Evolutionary conservation across 176 grass and related monocot species (phyloP).

Genomic region (Thalia dealbata): DNA sequence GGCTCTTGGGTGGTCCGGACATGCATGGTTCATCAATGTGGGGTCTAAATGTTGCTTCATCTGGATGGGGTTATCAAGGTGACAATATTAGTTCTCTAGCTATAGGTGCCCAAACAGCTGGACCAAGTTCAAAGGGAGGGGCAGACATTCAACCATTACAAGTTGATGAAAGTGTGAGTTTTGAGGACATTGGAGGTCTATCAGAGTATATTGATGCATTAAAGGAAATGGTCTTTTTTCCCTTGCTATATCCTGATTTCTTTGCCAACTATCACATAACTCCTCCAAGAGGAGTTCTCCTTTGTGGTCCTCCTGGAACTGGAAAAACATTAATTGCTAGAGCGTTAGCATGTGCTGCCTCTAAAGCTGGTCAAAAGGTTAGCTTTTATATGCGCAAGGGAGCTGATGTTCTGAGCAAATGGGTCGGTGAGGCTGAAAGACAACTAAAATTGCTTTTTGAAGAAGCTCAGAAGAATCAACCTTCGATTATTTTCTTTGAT

Average conservation of each 20-base stretch:
- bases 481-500: slow-evolving; percentile 98
- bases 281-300: slow-evolving; percentile 91
- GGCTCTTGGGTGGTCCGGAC: slow-evolving; percentile 79
- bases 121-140: slow-evolving; percentile 98
- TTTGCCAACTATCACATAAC: slow-evolving; percentile 98
- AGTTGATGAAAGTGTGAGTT: slow-evolving; percentile 83
- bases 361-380: slow-evolving; percentile 95
- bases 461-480: slow-evolving; percentile 98
- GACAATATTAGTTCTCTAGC: slow-evolving; percentile 49
- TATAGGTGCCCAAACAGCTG: slow-evolving; percentile 82
- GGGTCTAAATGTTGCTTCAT: slow-evolving; percentile 89
- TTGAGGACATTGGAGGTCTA: slow-evolving; percentile 92
- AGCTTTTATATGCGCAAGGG: slow-evolving; percentile 99
- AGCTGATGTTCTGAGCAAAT: slow-evolving; percentile 99
- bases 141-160: slow-evolving; percentile 97
- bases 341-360: slow-evolving; percentile 89
- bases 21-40: slow-evolving; percentile 72
- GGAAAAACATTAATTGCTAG: slow-evolving; percentile 97
- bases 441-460: slow-evolving; percentile 98
- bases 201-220: slow-evolving; percentile 91
- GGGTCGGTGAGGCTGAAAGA: slow-evolving; percentile 98
- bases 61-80: slow-evolving; percentile 90
- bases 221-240: slow-evolving; percentile 99
- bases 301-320: slow-evolving; percentile 96
- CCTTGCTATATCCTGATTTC: slow-evolving; percentile 95